Evolutionary conservation across 163 green algal genomes (phyloP).

Genomic region (Scenedesmus sp.): DNA sequence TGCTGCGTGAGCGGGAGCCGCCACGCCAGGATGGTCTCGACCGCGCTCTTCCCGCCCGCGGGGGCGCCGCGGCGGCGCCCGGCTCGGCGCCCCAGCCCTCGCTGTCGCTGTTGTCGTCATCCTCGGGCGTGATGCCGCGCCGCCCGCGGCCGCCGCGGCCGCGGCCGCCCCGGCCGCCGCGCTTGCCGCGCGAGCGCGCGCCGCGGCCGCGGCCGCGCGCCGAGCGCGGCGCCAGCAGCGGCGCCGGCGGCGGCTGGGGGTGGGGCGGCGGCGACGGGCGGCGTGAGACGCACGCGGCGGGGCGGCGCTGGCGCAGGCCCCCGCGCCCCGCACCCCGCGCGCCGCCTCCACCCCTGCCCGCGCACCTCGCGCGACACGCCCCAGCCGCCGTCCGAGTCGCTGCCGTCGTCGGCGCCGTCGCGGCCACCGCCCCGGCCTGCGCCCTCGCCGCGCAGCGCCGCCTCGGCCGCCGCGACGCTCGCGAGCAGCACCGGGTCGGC

Average conservation of each 20-base stretch:
- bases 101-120: slow-evolving; percentile 64
- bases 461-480: slow-evolving; percentile 72
- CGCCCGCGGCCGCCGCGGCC: slow-evolving; percentile 49
- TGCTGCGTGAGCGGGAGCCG: slow-evolving; percentile 60
- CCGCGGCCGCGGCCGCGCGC: slow-evolving; percentile 36
- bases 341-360: neutral
- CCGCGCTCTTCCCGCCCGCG: slow-evolving; percentile 60
- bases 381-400: slow-evolving; percentile 86
- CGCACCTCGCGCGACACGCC: slow-evolving; percentile 43
- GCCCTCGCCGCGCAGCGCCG: slow-evolving; percentile 27
- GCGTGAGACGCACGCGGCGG: too few species aligned
- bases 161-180: slow-evolving; percentile 48
- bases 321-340: too few species aligned
- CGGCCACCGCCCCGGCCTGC: neutral
- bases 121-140: slow-evolving; percentile 51
- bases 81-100: slow-evolving; percentile 45
- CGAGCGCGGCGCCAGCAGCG: neutral
- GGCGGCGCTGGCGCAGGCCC: too few species aligned
- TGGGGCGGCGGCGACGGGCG: too few species aligned
- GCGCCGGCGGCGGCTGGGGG: slow-evolving; percentile 4
- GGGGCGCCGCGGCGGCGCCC: neutral
- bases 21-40: slow-evolving; percentile 85
- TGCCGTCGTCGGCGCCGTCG: slow-evolving; percentile 32
- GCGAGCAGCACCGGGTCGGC: slow-evolving; percentile 62
- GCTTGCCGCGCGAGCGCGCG: slow-evolving; percentile 45